Conservation (phyloP, 2,329 filamentous ascomycete species). For the Xylariaceae sp. region DNA sequence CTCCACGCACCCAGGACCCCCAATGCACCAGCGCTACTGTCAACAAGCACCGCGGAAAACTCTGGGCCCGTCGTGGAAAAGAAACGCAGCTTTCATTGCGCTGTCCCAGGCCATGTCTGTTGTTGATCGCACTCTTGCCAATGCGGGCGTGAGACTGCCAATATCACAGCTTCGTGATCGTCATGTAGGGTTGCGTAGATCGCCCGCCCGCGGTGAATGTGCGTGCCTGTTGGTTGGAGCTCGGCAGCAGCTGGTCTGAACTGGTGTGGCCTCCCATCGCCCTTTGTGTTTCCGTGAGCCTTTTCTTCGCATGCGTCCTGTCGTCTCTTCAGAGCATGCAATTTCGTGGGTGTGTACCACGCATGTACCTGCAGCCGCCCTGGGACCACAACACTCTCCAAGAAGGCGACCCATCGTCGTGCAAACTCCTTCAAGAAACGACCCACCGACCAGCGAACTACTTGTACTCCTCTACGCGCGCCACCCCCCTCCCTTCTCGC, state of each 20-base stretch:
- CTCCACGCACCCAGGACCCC: neutral
- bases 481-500: conserved; percentile 32
- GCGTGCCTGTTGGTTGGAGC: no score
- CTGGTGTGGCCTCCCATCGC: no score
- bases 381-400: conserved; percentile 21
- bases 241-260: no score
- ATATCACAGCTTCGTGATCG: no score
- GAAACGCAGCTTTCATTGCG: neutral
- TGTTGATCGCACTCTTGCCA: no score
- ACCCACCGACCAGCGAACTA: conserved; percentile 19
- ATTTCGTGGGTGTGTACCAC: conserved; percentile 27
- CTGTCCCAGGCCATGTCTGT: neutral
- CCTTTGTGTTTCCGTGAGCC: conserved; percentile 9
- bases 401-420: conserved; percentile 14
- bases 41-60: neutral
- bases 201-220: no score
- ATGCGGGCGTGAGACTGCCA: no score
- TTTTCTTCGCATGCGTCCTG: conserved; percentile 27
- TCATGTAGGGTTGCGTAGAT: no score
- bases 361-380: conserved; percentile 31
- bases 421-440: conserved; percentile 21
- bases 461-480: conserved; percentile 30
- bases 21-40: no score
- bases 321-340: conserved; percentile 26
- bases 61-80: neutral